Conservation (phyloP, 352 stramenopile species). For the Phytophthora europaea region DNA sequence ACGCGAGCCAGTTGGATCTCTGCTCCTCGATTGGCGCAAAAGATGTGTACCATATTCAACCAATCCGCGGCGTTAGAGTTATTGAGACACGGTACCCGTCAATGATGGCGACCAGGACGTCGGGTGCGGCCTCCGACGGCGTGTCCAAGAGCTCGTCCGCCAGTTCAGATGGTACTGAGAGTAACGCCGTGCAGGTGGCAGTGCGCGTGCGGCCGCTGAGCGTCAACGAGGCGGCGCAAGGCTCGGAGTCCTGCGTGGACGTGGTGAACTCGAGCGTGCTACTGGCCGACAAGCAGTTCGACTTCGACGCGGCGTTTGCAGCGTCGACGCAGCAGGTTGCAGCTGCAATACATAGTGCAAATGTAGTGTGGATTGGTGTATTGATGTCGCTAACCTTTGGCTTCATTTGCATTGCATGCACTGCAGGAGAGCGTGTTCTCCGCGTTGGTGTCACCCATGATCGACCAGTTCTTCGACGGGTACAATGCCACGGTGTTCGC, state of each 20-base stretch:
- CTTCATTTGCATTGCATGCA: not conserved
- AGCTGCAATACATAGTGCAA: not conserved
- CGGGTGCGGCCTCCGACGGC: not conserved
- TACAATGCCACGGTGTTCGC: slow-evolving; percentile 97
- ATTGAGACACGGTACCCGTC: slow-evolving; percentile 1
- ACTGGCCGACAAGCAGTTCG: slow-evolving; percentile 59
- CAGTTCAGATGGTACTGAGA: not conserved
- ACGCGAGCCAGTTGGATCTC: slow-evolving; percentile 50
- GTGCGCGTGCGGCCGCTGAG: slow-evolving; percentile 54
- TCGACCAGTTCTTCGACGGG: slow-evolving; percentile 92
- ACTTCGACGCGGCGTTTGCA: slow-evolving; percentile 87
- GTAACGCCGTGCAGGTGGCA: slow-evolving; percentile 34
- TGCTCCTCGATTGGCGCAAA: slow-evolving; percentile 29
- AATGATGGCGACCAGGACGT: not conserved
- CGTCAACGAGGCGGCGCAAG: slow-evolving; percentile 33
- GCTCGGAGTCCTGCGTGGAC: slow-evolving; percentile 39
- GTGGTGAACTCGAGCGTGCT: slow-evolving; percentile 33
- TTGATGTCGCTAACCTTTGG: not conserved
- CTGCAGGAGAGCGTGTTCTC: slow-evolving; percentile 65
- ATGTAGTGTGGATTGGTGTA: not conserved
- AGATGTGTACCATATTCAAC: slow-evolving; percentile 8
- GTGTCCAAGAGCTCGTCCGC: not conserved
- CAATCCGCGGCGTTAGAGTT: slow-evolving; percentile 18
- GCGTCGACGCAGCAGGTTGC: slow-evolving; percentile 34
- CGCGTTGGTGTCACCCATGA: slow-evolving; percentile 61